Evolutionary conservation across 2,329 filamentous ascomycete species (phyloP).

Genomic region (Colletotrichum euphorbiae): DNA sequence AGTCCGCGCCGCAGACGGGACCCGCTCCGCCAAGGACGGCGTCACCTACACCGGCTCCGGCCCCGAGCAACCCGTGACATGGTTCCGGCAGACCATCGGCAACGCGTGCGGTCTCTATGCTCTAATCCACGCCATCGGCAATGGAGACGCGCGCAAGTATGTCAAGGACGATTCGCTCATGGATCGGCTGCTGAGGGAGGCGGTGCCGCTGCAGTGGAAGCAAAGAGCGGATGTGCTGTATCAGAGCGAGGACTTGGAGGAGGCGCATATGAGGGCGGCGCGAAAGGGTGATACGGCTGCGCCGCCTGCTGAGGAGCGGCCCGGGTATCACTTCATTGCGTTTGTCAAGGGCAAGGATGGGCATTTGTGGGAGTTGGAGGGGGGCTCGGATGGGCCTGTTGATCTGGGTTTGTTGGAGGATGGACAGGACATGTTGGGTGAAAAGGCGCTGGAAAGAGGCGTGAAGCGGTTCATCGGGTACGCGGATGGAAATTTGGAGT

Average conservation of each 20-base stretch:
- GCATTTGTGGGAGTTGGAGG: constrained; percentile 84
- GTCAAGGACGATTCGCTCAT: constrained; percentile 67
- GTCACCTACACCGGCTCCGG: constrained; percentile 49
- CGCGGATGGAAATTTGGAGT: constrained; percentile 51
- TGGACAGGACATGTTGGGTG: constrained; percentile 73
- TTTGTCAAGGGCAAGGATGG: constrained; percentile 77
- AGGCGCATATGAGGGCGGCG: constrained; percentile 78
- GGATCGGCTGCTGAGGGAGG: constrained; percentile 69
- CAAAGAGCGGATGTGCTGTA: constrained; percentile 78
- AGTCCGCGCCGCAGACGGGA: constrained; percentile 45
- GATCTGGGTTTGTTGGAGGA: constrained; percentile 68
- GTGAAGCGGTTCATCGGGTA: constrained; percentile 57
- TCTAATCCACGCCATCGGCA: constrained; percentile 78
- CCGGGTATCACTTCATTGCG: constrained; percentile 83
- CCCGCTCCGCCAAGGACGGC: constrained; percentile 37
- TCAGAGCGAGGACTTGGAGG: constrained; percentile 75
- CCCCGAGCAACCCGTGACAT: constrained; percentile 73
- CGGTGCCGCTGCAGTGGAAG: constrained; percentile 70
- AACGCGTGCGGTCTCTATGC: constrained; percentile 87
- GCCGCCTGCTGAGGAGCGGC: constrained; percentile 68
- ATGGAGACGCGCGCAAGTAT: constrained; percentile 70
- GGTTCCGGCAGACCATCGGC: constrained; percentile 88
- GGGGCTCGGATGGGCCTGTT: constrained; percentile 77
- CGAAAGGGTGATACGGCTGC: constrained; percentile 74
- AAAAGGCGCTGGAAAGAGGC: constrained; percentile 74